Evolutionary conservation across 257 asterid genomes (phyloP).

Genomic region (Capsicum rhomboideum): DNA sequence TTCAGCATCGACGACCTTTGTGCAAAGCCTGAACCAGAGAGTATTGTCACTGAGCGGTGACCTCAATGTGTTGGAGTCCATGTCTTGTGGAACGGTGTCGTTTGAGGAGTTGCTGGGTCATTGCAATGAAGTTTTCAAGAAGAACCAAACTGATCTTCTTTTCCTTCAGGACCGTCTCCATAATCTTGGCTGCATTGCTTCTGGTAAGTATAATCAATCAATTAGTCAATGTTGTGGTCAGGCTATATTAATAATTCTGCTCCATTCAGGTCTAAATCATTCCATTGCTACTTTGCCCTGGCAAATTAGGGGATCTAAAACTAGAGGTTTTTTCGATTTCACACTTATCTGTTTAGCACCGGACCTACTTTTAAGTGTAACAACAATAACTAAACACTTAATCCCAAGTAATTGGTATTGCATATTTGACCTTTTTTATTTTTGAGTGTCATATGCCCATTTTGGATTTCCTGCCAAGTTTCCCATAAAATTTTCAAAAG

Average conservation of each 20-base stretch:
- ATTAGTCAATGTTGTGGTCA: too few relatives aligned
- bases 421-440: too few relatives aligned
- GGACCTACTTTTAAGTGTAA: neutral
- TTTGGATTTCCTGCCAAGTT: neutral
- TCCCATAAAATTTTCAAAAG: too few relatives aligned
- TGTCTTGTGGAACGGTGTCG: slow-evolving; percentile 81
- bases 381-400: neutral
- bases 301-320: neutral
- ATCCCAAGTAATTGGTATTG: neutral
- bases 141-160: slow-evolving; percentile 45
- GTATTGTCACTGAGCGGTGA: slow-evolving; percentile 47
- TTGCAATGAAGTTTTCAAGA: slow-evolving; percentile 73
- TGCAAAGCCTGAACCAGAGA: slow-evolving; percentile 57
- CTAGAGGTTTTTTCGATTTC: neutral
- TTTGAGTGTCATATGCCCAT: neutral
- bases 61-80: slow-evolving; percentile 76
- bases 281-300: neutral
- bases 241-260: neutral
- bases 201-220: neutral
- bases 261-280: neutral
- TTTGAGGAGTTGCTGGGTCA: slow-evolving; percentile 94
- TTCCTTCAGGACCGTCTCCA: slow-evolving; percentile 51
- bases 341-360: neutral
- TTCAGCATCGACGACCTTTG: slow-evolving; percentile 85
- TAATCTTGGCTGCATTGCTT: slow-evolving; percentile 1